Evolutionary conservation across 2,329 filamentous ascomycete genomes (phyloP).

Genomic region (Botrytis hyacinthi): DNA sequence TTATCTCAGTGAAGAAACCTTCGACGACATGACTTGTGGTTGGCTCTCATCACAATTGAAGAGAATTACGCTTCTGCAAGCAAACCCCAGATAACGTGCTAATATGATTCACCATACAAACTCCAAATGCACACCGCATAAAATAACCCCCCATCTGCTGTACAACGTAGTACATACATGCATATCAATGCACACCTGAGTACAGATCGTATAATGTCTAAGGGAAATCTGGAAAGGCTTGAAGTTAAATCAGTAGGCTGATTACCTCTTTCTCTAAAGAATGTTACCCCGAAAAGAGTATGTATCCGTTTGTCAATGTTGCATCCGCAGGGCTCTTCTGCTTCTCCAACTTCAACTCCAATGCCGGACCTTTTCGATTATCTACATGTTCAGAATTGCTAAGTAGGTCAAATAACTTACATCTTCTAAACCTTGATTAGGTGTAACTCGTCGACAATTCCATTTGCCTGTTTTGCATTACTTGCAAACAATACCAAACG

Average conservation of each 20-base stretch:
- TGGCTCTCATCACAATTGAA: background rate
- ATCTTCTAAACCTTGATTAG: background rate
- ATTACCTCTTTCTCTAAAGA: background rate
- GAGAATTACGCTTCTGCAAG: background rate
- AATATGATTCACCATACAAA: background rate
- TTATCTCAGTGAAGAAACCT: background rate
- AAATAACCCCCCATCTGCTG: constrained; percentile 7
- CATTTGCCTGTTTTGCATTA: background rate
- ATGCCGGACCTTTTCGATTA: background rate
- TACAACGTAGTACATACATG: constrained; percentile 9
- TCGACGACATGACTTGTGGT: background rate
- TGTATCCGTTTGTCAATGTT: constrained; percentile 23
- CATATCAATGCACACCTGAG: constrained; percentile 8
- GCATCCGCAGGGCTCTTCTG: constrained; percentile 16
- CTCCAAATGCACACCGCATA: constrained; percentile 1
- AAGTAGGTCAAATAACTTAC: background rate
- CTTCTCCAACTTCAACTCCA: background rate
- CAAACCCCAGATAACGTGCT: constrained; percentile 10
- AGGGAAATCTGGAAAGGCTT: constrained; percentile 6
- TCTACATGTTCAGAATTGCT: background rate
- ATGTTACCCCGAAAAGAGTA: constrained; percentile 11
- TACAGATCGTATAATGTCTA: constrained; percentile 14
- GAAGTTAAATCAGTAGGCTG: background rate
- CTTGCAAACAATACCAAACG: background rate
- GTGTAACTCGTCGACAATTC: background rate